Percentiles rank a stretch among this genome's conserved stretches.
phyloP scores from a whole-genome alignment of 208 protist genomes.

The Acanthamoeba lenticulata region DNA sequence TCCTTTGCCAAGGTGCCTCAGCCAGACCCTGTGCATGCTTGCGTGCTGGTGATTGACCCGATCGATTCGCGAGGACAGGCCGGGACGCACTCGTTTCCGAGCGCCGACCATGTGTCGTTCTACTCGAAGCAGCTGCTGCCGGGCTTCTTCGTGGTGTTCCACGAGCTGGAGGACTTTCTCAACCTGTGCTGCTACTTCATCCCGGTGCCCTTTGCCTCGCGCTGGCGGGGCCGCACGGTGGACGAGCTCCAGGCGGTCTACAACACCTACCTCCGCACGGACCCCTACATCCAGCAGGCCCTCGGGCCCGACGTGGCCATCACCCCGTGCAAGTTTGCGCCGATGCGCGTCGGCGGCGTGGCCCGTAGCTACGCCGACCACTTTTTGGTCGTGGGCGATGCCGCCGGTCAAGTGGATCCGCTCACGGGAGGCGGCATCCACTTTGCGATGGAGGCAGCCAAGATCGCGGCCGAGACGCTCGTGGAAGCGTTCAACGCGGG shows the following conservation, averaged over 20 bases:
- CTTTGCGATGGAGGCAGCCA: constrained; percentile 65
- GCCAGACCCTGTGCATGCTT: no score
- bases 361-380: constrained; percentile 41
- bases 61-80: constrained; percentile 4
- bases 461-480: constrained; percentile 64
- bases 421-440: constrained; percentile 68
- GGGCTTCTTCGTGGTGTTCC: constrained; percentile 68
- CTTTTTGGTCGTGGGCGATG: constrained; percentile 65
- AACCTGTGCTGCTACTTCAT: constrained; percentile 70
- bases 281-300: constrained; percentile 44
- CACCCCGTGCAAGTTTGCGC: constrained; percentile 68
- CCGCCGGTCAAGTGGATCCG: constrained; percentile 60
- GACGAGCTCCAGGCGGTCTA: constrained; percentile 41
- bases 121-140: constrained; percentile 49
- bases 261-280: constrained; percentile 17
- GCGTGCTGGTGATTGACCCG: not conserved
- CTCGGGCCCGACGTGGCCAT: constrained; percentile 58
- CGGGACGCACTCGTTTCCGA: constrained; percentile 62
- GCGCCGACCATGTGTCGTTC: constrained; percentile 56
- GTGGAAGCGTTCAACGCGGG: constrained; percentile 13
- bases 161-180: constrained; percentile 67
- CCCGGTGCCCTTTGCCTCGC: not conserved
- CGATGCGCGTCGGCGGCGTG: constrained; percentile 65
- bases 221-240: constrained; percentile 6
- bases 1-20: constrained; percentile 57